Evolutionary conservation across 1,139 yeast species (phyloP), one percentile per base, ranked within the genome.

Genomic region (Candida buenavistaensis): DNA sequence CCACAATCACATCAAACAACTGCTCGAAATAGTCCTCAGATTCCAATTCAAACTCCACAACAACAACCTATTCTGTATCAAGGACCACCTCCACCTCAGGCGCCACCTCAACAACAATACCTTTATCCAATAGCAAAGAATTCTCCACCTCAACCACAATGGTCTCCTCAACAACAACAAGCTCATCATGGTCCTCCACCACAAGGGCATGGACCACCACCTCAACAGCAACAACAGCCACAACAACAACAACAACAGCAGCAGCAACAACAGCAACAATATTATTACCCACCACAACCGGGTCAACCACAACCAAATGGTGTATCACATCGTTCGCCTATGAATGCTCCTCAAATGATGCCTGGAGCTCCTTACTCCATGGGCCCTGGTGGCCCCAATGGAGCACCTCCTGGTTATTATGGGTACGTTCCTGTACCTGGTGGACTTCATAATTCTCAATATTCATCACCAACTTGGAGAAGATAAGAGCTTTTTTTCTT

Each of bases 351-450:
- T 7, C 46, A 33, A 28, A 40, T 44, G 40, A 25, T 38, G 10
- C 61, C 58, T 7, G 25, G 33, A 37, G 45, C 46, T 3, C 44
- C 47, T 17, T 50, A 49, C n/a, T 47, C 46, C 3, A 42, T 50
- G 25, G 46, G 39, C 10, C 53, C 49, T 7, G 41, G 43, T 13
- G 35, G 35, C 17, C 52, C 54, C 6, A 30, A 30, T 26, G 51
- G 55, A 4, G 57, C 59, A 20, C 65, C 65, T 10, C 64, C 62
- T 14, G 68, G 64, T 2, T 66, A 63, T 3, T 62, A 59, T 37
- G 68, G 59, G 37, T 60, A 59, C 43, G 51, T 62, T 30, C 68
- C 70, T 4, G 50, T 62, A 36, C 67, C 58, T 16, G 66, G 65
- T 4, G 58, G 59, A 8, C 55, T 54, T 6, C 38, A 36, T 11